These are phyloP conservation scores for Aegilops tauschii DNA, from an alignment of 176 grass and related monocot species.

Conservation along the genomic window DNA sequence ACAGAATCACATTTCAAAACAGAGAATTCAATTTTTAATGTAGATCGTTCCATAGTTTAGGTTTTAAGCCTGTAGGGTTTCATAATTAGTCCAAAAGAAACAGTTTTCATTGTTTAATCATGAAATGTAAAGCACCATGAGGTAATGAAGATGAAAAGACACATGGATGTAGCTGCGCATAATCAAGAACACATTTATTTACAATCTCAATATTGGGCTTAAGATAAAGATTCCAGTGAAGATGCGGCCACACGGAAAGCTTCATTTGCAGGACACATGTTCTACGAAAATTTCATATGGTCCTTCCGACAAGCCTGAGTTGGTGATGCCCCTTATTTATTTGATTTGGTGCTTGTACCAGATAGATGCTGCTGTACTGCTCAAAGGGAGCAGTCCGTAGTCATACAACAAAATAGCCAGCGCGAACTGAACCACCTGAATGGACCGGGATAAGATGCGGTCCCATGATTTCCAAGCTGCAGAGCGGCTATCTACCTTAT, in stretches of 20 bases:
- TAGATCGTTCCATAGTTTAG: not conserved
- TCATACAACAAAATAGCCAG: constrained; percentile 14
- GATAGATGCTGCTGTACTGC: constrained; percentile 13
- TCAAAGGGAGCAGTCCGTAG: constrained; percentile 14
- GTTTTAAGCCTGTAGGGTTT: no score
- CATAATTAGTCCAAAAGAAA: no score
- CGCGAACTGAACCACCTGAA: constrained; percentile 10
- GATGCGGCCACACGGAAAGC: constrained; percentile 17
- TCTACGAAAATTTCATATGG: not conserved
- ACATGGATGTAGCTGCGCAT: not conserved
- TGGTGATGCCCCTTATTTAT: not conserved
- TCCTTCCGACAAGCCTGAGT: constrained; percentile 46
- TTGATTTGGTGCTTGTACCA: constrained; percentile 21
- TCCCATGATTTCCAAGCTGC: not conserved
- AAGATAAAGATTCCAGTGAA: constrained; percentile 15
- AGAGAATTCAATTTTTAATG: not conserved
- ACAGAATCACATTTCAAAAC: not conserved
- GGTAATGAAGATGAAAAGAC: not conserved
- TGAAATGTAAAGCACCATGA: not conserved
- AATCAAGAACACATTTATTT: not conserved
- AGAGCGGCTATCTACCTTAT: not conserved
- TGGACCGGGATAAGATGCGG: not conserved
- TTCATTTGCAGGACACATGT: constrained; percentile 29
- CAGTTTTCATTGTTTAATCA: not conserved
- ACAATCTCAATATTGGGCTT: not conserved